These are phyloP conservation scores for Botryotinia calthae DNA, from an alignment of 2,329 filamentous ascomycete species.

Conservation along the genomic window DNA sequence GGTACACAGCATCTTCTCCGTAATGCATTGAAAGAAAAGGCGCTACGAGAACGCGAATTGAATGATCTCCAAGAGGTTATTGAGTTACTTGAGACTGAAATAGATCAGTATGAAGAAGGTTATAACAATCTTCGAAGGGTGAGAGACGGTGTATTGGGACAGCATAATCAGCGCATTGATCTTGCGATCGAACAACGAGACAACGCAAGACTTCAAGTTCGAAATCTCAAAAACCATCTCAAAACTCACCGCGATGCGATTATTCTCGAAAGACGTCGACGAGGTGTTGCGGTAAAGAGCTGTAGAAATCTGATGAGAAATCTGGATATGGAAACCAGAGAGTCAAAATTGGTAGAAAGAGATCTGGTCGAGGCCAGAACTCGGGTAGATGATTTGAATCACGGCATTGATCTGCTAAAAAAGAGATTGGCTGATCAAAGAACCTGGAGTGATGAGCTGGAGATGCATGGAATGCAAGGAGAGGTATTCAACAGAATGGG, in stretches of 20 bases:
- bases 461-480: not conserved
- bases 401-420: not conserved
- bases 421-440: not conserved
- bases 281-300: no score
- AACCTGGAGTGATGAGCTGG: not conserved
- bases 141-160: not conserved
- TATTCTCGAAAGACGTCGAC: not conserved
- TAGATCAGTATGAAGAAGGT: not conserved
- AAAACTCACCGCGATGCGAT: not conserved
- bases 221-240: not conserved
- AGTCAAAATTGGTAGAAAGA: no score
- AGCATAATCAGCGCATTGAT: not conserved
- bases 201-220: not conserved
- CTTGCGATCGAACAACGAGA: not conserved
- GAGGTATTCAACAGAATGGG: not conserved
- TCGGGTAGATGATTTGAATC: not conserved
- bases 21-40: not conserved
- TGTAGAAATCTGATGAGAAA: not conserved
- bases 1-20: not conserved
- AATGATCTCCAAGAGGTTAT: rapidly evolving
- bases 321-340: not conserved
- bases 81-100: not conserved
- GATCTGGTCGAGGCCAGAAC: not conserved
- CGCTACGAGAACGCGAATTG: not conserved
- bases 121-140: not conserved